These are phyloP conservation scores for Agrocybe chaxingu DNA, from an alignment of 768 basidiomycete genomes.

Conservation along the genomic window DNA sequence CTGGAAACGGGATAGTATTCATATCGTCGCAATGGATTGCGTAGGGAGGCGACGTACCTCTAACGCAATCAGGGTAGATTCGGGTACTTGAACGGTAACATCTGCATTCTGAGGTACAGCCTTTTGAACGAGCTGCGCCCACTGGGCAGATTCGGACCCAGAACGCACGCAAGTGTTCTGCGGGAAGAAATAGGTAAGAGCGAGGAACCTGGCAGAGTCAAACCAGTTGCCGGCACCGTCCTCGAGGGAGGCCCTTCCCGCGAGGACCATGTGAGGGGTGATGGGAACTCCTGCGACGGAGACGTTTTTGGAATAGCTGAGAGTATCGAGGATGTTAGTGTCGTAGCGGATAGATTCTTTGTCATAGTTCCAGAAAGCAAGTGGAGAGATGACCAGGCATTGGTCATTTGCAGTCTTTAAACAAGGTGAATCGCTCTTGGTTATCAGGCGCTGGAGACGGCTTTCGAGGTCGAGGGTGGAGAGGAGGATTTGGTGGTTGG, in stretches of 20 bases:
- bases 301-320: constrained; percentile 50
- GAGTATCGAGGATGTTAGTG: constrained; percentile 53
- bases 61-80: constrained; percentile 42
- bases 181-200: constrained; percentile 80
- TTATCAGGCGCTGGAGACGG: constrained; percentile 43
- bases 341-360: constrained; percentile 50
- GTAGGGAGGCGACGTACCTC: constrained; percentile 31
- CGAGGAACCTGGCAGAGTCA: constrained; percentile 68
- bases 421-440: constrained; percentile 44
- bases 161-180: constrained; percentile 67
- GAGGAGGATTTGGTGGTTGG: constrained; percentile 60
- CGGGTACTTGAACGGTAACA: constrained; percentile 26
- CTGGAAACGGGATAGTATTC: constrained; percentile 28
- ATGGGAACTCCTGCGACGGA: constrained; percentile 63
- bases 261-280: constrained; percentile 74
- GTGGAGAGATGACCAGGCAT: constrained; percentile 73
- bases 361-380: constrained; percentile 73
- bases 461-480: constrained; percentile 65
- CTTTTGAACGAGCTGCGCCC: constrained; percentile 52
- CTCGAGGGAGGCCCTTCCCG: constrained; percentile 59
- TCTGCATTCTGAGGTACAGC: constrained; percentile 33
- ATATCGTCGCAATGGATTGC: neutral
- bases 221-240: constrained; percentile 45
- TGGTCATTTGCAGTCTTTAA: constrained; percentile 46
- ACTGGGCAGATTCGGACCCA: constrained; percentile 53